Evolutionary conservation across 192 early-diverging fungal genomes (phyloP).

Genomic region (Glomus cerebriforme): DNA sequence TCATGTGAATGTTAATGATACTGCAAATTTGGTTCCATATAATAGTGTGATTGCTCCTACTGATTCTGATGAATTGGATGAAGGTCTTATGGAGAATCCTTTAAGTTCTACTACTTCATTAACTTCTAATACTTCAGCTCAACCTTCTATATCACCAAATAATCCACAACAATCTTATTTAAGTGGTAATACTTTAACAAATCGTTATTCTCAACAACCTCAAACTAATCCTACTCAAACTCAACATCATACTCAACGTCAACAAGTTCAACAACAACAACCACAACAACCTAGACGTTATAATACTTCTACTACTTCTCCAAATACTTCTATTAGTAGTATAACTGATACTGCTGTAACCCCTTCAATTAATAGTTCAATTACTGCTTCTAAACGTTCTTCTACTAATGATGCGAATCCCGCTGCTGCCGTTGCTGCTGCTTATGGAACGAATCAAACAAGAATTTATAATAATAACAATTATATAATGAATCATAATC

Average conservation of each 20-base stretch:
- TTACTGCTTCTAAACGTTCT: conserved; percentile 22
- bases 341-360: not conserved
- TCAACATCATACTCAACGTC: conserved; percentile 35
- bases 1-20: not conserved
- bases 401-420: conserved; percentile 20
- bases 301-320: not conserved
- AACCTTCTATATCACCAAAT: conserved; percentile 13
- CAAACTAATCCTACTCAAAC: conserved; percentile 23
- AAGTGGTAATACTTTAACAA: not conserved
- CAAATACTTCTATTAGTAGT: conserved; percentile 17
- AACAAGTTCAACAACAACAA: conserved; percentile 34
- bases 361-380: conserved; percentile 4
- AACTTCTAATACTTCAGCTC: not conserved
- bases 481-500: conserved; percentile 15
- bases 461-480: conserved; percentile 10
- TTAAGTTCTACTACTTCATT: not conserved
- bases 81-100: conserved; percentile 2
- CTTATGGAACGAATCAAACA: conserved; percentile 29
- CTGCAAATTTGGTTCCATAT: not conserved
- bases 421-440: not conserved
- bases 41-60: not conserved
- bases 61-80: not conserved
- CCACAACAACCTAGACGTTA: conserved; percentile 14
- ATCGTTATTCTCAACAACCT: conserved; percentile 9
- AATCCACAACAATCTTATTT: conserved; percentile 18